Percentiles rank a stretch among this genome's conserved stretches.
Conservation (phyloP, 495 filamentous ascomycete genomes). For the Talaromyces nanjingensis region DNA sequence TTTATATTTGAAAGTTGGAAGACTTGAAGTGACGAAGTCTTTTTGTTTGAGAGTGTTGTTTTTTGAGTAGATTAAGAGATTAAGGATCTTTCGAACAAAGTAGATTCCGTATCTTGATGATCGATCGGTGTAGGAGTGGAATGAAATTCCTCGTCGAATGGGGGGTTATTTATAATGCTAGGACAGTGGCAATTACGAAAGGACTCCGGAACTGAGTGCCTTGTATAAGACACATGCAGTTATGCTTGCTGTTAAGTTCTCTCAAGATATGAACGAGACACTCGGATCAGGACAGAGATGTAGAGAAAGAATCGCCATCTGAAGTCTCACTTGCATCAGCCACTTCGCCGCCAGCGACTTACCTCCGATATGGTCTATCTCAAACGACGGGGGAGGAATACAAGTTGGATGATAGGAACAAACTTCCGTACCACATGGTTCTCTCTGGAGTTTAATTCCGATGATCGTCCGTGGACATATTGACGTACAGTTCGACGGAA, state of each 20-base stretch:
- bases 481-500: neutral
- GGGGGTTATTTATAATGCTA: neutral
- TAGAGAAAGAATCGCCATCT: neutral
- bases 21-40: neutral
- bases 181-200: neutral
- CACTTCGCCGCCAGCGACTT: neutral
- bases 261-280: neutral
- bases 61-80: neutral
- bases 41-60: neutral
- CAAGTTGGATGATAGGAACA: neutral
- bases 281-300: neutral
- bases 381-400: neutral
- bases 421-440: neutral
- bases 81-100: neutral
- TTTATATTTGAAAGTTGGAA: neutral
- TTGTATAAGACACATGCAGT: neutral
- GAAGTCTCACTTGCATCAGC: conserved; percentile 8
- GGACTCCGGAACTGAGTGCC: neutral
- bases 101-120: neutral
- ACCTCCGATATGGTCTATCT: neutral
- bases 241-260: neutral
- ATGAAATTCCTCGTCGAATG: neutral
- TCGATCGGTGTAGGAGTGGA: neutral
- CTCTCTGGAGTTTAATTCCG: neutral
- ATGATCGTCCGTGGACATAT: no score